Evolutionary conservation across 768 basidiomycete genomes (phyloP).

Genomic region (Pleurotus sapidus): DNA sequence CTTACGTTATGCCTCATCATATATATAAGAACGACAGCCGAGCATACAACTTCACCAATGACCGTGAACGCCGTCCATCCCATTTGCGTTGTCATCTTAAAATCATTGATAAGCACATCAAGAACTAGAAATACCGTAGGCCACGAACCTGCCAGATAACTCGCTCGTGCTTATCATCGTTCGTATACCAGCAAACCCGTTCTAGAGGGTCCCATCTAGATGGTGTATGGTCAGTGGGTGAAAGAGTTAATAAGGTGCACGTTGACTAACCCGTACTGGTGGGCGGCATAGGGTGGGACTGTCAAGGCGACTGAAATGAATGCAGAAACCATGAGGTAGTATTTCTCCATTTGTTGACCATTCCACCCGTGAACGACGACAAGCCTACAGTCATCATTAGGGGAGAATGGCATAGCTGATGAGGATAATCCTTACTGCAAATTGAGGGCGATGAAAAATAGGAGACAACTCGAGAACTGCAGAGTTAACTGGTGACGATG

Average conservation of each 20-base stretch:
- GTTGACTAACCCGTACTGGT: constrained; percentile 17
- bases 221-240: neutral
- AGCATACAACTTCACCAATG: constrained; percentile 8
- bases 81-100: neutral
- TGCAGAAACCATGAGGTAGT: constrained; percentile 14
- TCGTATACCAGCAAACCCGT: constrained; percentile 18
- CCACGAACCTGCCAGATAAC: constrained; percentile 17
- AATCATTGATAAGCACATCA: neutral
- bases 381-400: constrained; percentile 7
- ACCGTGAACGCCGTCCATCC: constrained; percentile 8
- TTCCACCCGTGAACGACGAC: constrained; percentile 15
- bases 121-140: neutral
- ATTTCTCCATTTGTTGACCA: constrained; percentile 17
- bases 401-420: neutral
- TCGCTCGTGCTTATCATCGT: constrained; percentile 11
- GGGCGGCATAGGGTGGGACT: constrained; percentile 17
- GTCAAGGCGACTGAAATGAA: constrained; percentile 10
- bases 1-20: constrained; percentile 10
- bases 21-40: neutral
- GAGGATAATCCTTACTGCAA: constrained; percentile 12
- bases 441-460: constrained; percentile 18
- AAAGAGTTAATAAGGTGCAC: neutral
- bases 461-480: constrained; percentile 17
- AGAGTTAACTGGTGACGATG: constrained; percentile 12
- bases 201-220: constrained; percentile 19